Evolutionary conservation across 129 eudicot species (phyloP).

Genomic region (Erigeron canadensis): DNA sequence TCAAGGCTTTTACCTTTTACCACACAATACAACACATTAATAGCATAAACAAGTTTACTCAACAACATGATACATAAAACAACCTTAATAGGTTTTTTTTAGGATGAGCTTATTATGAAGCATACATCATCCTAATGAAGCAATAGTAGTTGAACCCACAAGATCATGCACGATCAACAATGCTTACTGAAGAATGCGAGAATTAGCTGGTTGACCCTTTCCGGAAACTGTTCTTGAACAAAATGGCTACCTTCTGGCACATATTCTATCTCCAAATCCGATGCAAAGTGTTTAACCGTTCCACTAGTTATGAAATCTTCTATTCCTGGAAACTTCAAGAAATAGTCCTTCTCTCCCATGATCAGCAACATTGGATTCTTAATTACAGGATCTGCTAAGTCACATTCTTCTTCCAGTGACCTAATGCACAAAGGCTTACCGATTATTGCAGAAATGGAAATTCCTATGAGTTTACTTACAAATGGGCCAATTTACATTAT

Average conservation of each 20-base stretch:
- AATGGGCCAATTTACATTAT: no score
- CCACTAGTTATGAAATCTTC: constrained; percentile 36
- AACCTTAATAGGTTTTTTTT: neutral
- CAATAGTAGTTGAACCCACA: neutral
- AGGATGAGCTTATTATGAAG: neutral
- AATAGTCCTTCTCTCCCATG: constrained; percentile 51
- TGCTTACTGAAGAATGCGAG: constrained; percentile 42
- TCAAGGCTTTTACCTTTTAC: neutral
- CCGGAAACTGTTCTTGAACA: constrained; percentile 54
- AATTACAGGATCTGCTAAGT: constrained; percentile 33
- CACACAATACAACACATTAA: neutral
- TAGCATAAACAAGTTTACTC: neutral
- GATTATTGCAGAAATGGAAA: neutral
- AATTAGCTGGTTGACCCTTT: constrained; percentile 39
- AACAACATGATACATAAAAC: neutral
- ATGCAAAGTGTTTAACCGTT: constrained; percentile 32
- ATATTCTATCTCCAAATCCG: constrained; percentile 37
- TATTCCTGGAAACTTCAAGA: constrained; percentile 38
- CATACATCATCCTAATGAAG: neutral
- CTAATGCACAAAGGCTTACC: constrained; percentile 12
- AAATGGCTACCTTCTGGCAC: constrained; percentile 49
- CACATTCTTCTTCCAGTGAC: constrained; percentile 38
- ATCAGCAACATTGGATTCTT: constrained; percentile 45
- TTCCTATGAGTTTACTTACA: neutral
- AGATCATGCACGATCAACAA: constrained; percentile 15